Conservation (phyloP, 768 basidiomycete species). For the Leccinum aurantiacum region DNA sequence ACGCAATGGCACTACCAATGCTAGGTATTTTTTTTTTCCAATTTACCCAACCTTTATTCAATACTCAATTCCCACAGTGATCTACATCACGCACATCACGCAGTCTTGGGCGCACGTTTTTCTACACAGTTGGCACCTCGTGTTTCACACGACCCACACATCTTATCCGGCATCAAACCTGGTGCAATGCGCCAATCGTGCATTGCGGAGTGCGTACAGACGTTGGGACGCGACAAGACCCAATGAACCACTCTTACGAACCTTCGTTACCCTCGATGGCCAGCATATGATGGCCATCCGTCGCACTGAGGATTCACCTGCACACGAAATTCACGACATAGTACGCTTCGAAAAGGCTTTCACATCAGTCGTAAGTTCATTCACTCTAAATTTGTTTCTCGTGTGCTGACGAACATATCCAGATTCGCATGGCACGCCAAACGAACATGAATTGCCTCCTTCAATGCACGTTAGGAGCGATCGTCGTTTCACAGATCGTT, state of each 20-base stretch:
- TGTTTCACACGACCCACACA: neutral
- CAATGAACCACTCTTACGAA: neutral
- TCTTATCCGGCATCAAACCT: neutral
- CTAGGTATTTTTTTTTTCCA: too few relatives aligned
- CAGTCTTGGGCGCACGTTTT: neutral
- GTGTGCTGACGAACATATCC: neutral
- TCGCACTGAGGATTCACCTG: neutral
- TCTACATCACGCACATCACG: too few relatives aligned
- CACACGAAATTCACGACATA: neutral
- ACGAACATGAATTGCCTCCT: neutral
- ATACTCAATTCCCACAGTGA: too few relatives aligned
- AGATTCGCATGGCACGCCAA: neutral
- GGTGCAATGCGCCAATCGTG: neutral
- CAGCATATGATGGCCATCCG: neutral
- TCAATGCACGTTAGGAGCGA: neutral
- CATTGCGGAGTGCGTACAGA: neutral
- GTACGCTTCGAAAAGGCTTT: neutral
- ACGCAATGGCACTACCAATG: too few relatives aligned
- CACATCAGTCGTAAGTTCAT: neutral
- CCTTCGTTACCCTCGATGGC: neutral
- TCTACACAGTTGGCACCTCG: neutral
- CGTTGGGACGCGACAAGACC: neutral
- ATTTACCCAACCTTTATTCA: too few relatives aligned
- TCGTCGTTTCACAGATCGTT: neutral
- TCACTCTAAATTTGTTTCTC: neutral